Evolutionary conservation across 805 yeast species (phyloP).

Genomic region (Sungouiella thailandica): DNA sequence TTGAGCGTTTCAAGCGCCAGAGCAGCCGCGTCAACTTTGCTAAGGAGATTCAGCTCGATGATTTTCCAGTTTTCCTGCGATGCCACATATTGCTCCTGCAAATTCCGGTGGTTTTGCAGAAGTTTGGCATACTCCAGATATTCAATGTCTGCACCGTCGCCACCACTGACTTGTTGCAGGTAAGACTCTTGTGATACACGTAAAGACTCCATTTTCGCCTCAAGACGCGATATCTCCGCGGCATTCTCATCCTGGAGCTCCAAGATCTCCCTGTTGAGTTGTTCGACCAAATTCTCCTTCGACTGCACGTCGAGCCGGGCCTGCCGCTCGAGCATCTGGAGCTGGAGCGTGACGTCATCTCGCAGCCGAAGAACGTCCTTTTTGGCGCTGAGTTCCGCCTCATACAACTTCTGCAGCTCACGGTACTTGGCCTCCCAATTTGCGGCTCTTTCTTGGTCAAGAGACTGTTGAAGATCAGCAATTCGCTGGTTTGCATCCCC

Average conservation of each 20-base stretch:
- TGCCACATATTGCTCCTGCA: constrained; percentile 68
- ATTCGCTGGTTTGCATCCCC: constrained; percentile 11
- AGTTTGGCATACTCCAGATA: constrained; percentile 41
- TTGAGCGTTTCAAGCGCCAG: constrained; percentile 25
- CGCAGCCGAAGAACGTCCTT: constrained; percentile 18
- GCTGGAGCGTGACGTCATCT: constrained; percentile 28
- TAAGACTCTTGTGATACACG: constrained; percentile 55
- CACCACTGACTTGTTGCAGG: constrained; percentile 5
- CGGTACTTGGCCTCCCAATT: constrained; percentile 23
- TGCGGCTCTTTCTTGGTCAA: constrained; percentile 14
- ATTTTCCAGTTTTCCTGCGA: constrained; percentile 81
- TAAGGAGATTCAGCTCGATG: constrained; percentile 63
- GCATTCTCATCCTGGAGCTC: constrained; percentile 29
- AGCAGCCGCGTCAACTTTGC: constrained; percentile 37
- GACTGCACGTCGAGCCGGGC: constrained; percentile 28
- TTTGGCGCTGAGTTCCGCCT: constrained; percentile 19
- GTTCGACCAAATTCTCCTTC: constrained; percentile 29
- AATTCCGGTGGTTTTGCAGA: constrained; percentile 44
- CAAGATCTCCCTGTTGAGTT: constrained; percentile 25
- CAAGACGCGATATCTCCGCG: constrained; percentile 54
- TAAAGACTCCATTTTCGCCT: constrained; percentile 63
- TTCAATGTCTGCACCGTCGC: constrained; percentile 18
- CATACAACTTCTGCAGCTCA: constrained; percentile 20
- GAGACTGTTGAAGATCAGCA: constrained; percentile 11
- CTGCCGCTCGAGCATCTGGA: constrained; percentile 22